A percentile compares a stretch with the other conserved stretches of the same genome.
These are phyloP conservation scores for Fusarium mundagurra DNA, from an alignment of 2,329 filamentous ascomycete genomes.

Conservation along the genomic window DNA sequence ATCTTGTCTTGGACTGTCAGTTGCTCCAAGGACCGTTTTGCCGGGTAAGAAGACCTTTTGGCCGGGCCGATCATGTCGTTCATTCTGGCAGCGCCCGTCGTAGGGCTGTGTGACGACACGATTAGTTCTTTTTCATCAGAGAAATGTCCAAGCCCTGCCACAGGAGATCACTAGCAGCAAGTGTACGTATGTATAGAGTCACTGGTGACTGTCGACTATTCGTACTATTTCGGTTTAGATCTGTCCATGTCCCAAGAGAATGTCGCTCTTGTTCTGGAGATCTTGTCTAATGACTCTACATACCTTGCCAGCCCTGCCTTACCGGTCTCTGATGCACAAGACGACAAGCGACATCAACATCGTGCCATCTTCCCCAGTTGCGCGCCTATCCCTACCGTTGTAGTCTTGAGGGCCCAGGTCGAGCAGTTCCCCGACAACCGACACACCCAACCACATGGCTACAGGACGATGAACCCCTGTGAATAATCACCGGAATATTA, in stretches of 20 bases:
- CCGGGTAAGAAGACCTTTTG: constrained; percentile 32
- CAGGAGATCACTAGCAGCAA: neutral
- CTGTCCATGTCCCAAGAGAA: neutral
- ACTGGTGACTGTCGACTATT: constrained; percentile 20
- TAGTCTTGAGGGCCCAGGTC: neutral
- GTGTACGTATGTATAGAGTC: neutral
- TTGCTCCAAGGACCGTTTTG: constrained; percentile 36
- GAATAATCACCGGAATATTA: constrained; percentile 18
- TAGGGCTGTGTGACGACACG: constrained; percentile 47
- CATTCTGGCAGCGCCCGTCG: constrained; percentile 33
- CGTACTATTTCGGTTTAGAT: constrained; percentile 20
- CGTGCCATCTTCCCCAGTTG: constrained; percentile 22
- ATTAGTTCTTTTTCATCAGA: neutral
- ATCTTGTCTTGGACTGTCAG: neutral
- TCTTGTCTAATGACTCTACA: neutral
- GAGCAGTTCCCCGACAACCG: constrained; percentile 12
- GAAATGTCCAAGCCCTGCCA: constrained; percentile 11
- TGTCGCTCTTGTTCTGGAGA: neutral
- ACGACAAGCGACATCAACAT: constrained; percentile 24
- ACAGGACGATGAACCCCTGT: neutral
- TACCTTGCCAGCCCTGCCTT: neutral
- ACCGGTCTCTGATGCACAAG: neutral
- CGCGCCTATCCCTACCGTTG: constrained; percentile 15
- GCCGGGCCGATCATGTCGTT: constrained; percentile 37
- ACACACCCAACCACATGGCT: constrained; percentile 29